phyloP scores from a whole-genome alignment of 164 flowering plant species.

The Kalanchoe fedtschenkoi region DNA sequence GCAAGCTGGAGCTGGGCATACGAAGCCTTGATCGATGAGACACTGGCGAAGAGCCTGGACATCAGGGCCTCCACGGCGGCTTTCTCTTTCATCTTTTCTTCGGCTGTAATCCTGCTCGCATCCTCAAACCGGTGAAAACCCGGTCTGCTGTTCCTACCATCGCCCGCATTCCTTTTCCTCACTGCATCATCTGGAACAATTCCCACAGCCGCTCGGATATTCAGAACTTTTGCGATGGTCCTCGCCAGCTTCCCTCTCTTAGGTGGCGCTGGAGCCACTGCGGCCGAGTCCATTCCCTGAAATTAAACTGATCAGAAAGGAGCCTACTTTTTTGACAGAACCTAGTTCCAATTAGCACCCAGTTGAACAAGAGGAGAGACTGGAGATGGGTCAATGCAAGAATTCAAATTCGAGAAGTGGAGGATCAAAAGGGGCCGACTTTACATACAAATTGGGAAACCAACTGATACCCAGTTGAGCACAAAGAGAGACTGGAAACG shows the following conservation, averaged over 20 bases:
- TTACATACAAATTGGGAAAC: background rate
- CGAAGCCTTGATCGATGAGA: constrained; percentile 1
- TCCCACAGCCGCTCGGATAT: background rate
- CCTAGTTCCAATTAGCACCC: background rate
- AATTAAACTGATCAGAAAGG: background rate
- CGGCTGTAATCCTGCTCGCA: background rate
- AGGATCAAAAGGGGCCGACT: background rate
- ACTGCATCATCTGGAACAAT: background rate
- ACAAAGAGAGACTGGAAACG: background rate
- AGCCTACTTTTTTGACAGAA: background rate
- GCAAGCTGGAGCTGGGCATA: constrained; percentile 5
- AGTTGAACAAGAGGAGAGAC: background rate
- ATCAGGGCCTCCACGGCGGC: background rate
- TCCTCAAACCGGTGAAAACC: background rate
- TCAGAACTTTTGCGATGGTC: background rate
- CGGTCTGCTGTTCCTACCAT: background rate
- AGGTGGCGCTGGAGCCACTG: background rate
- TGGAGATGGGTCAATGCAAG: background rate
- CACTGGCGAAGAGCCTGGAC: background rate
- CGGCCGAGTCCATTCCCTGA: background rate
- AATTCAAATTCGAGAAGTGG: too few species aligned
- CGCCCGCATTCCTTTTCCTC: background rate
- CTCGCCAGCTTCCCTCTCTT: constrained; percentile 1
- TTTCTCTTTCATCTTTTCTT: background rate
- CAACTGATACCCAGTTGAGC: background rate